Evolutionary conservation across 345 rosid genomes (phyloP).

Genomic region (Populus deltoides): DNA sequence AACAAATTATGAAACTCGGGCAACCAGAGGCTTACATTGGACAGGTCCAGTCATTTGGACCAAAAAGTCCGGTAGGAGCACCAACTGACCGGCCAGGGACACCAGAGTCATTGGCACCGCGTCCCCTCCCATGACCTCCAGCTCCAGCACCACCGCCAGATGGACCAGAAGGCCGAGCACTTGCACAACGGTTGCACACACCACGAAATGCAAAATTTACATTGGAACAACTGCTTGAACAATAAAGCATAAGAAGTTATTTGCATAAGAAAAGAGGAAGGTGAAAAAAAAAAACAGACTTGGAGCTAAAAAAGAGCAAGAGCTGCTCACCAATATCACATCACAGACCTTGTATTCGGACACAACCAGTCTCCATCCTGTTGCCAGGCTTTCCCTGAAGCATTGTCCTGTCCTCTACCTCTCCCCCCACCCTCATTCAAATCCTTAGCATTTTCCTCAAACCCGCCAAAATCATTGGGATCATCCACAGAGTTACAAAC

Average conservation of each 20-base stretch:
- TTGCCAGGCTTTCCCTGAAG: conserved; percentile 80
- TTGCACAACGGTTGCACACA: conserved; percentile 93
- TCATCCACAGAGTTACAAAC: conserved; percentile 29
- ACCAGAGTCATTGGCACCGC: conserved; percentile 52
- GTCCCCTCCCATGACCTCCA: conserved; percentile 86
- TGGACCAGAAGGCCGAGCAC: conserved; percentile 89
- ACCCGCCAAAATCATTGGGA: conserved; percentile 28
- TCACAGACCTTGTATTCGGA: conserved; percentile 99
- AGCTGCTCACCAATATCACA: conserved; percentile 99
- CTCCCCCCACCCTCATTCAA: conserved; percentile 51
- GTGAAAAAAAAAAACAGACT: background rate
- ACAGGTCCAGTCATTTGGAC: conserved; percentile 99
- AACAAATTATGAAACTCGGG: background rate
- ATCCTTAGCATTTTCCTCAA: conserved; percentile 51
- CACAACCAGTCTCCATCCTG: conserved; percentile 99
- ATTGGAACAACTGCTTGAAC: conserved; percentile 81
- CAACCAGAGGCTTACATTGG: conserved; percentile 78
- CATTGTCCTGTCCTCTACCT: conserved; percentile 78
- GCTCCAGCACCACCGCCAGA: conserved; percentile 68
- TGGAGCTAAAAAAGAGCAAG: conserved; percentile 49
- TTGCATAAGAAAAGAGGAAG: conserved; percentile 7
- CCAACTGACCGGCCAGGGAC: conserved; percentile 47
- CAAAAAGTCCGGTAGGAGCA: conserved; percentile 80
- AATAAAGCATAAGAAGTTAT: conserved; percentile 28
- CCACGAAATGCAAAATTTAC: conserved; percentile 98